phyloP scores from a whole-genome alignment of 345 rosid genomes.

The Lepidium africanum region DNA sequence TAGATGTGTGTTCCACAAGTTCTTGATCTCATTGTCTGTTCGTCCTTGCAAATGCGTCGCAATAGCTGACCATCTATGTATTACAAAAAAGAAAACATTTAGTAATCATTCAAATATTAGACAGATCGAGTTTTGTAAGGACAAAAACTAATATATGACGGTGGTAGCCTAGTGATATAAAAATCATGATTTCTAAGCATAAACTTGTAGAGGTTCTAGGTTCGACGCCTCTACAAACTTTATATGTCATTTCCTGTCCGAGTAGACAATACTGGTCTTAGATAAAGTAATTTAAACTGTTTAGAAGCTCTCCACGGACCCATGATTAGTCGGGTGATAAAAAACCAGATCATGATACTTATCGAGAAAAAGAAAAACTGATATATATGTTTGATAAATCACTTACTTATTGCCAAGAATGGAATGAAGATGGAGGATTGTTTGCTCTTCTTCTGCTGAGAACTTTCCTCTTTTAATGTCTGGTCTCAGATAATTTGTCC shows the following conservation, averaged over 20 bases:
- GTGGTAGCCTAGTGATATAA: too few species aligned
- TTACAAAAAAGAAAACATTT: background rate
- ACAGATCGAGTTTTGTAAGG: background rate
- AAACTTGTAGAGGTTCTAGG: too few species aligned
- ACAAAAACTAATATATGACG: too few species aligned
- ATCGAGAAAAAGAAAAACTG: too few species aligned
- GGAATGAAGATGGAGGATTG: constrained; percentile 72
- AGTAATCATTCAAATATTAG: background rate
- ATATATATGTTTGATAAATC: background rate
- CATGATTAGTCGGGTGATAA: too few species aligned
- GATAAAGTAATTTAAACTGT: too few species aligned
- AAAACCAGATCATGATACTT: too few species aligned
- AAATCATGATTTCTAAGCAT: too few species aligned
- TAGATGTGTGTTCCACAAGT: constrained; percentile 77
- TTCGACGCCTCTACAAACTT: too few species aligned
- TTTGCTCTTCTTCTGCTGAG: constrained; percentile 70
- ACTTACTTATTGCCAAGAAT: constrained; percentile 73
- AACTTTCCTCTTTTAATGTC: constrained; percentile 79
- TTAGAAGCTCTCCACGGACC: too few species aligned
- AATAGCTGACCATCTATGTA: constrained; percentile 68
- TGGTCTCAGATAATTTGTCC: constrained; percentile 79
- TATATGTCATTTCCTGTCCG: too few species aligned
- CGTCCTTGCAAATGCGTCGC: constrained; percentile 66
- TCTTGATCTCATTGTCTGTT: constrained; percentile 75
- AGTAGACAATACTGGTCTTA: too few species aligned